Conservation (phyloP, 805 yeast species). For the Kregervanrija pseudodelftensis region DNA sequence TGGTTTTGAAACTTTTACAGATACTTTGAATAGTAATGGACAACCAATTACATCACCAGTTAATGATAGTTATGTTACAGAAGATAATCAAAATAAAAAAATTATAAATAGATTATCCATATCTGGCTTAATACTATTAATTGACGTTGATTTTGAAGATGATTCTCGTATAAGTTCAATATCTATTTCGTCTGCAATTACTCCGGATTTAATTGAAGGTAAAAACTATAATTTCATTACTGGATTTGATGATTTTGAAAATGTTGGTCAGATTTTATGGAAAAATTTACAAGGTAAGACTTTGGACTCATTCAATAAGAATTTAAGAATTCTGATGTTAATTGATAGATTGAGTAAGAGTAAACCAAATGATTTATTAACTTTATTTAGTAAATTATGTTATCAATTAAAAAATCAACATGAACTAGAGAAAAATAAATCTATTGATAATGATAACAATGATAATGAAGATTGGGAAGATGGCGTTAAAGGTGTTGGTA, state of each 20-base stretch:
- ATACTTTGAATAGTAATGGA: conserved; percentile 13
- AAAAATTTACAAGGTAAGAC: conserved; percentile 23
- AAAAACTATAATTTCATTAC: conserved; percentile 20
- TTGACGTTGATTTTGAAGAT: conserved; percentile 30
- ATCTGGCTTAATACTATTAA: conserved; percentile 28
- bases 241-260: conserved; percentile 17
- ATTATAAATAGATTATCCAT: conserved; percentile 21
- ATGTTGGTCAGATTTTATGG: conserved; percentile 21
- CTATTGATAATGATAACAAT: conserved; percentile 1
- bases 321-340: conserved; percentile 25
- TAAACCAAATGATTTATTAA: conserved; percentile 27
- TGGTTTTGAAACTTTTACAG: conserved; percentile 31
- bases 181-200: conserved; percentile 26
- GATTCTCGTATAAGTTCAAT: conserved; percentile 17
- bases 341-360: conserved; percentile 25
- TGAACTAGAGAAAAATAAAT: neutral
- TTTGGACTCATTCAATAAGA: conserved; percentile 27
- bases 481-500: conserved; percentile 23
- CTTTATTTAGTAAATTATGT: conserved; percentile 23
- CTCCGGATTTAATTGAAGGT: conserved; percentile 19
- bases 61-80: conserved; percentile 5
- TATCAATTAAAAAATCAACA: conserved; percentile 14
- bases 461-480: conserved; percentile 10
- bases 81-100: neutral
- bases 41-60: conserved; percentile 1